Evolutionary conservation across 1,284 basidiomycete genomes (phyloP).

Genomic region (Gomphus bonarii): DNA sequence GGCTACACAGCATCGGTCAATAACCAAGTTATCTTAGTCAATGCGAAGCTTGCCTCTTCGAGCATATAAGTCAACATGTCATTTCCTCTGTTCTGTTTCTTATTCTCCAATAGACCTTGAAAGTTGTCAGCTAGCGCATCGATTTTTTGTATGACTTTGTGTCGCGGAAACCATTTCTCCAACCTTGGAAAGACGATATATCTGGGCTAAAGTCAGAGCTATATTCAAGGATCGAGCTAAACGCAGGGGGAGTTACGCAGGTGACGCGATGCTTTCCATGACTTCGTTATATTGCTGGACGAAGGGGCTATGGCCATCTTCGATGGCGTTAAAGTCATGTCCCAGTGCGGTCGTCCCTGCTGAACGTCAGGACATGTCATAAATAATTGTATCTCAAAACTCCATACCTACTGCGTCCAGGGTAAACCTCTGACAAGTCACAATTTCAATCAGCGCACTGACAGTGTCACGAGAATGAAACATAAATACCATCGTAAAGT

Average conservation of each 20-base stretch:
- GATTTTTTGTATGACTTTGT: conserved; percentile 16
- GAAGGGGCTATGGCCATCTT: conserved; percentile 20
- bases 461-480: conserved; percentile 11
- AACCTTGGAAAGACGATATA: conserved; percentile 23
- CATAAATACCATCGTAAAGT: conserved; percentile 13
- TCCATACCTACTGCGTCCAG: too few species aligned
- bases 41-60: conserved; percentile 6
- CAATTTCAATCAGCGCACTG: too few species aligned
- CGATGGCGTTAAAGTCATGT: conserved; percentile 26
- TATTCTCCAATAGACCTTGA: conserved; percentile 17
- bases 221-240: too few species aligned
- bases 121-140: conserved; percentile 20
- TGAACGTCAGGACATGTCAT: conserved; percentile 12
- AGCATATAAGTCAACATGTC: conserved; percentile 26
- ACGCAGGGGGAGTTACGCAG: conserved; percentile 13
- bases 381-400: too few species aligned
- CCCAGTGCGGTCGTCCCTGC: conserved; percentile 25
- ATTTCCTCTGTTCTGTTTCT: conserved; percentile 21
- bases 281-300: conserved; percentile 23
- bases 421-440: background rate
- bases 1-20: conserved; percentile 12
- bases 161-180: conserved; percentile 22
- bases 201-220: too few species aligned
- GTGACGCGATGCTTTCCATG: conserved; percentile 22
- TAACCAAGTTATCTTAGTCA: too few species aligned